Conservation (phyloP, 306 rosid genomes). For the Quercus suber region DNA sequence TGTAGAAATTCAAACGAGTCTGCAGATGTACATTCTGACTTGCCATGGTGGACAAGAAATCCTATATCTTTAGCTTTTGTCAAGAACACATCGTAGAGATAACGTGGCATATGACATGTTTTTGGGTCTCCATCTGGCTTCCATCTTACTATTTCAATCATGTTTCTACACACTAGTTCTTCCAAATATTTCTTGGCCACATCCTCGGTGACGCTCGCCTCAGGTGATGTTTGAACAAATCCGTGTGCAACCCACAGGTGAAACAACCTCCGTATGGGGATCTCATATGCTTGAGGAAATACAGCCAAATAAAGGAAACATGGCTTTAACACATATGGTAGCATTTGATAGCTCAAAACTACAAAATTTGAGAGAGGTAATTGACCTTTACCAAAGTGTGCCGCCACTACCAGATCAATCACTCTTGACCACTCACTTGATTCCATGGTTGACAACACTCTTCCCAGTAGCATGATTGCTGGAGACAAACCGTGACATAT, state of each 20-base stretch:
- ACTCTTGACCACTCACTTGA: background rate
- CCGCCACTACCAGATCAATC: no score
- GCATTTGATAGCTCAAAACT: background rate
- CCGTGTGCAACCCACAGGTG: conserved; percentile 15
- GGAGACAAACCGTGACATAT: conserved; percentile 1
- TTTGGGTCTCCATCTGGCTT: conserved; percentile 1
- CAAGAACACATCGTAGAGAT: background rate
- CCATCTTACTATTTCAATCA: background rate
- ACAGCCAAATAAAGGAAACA: conserved; percentile 14
- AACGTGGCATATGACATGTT: conserved; percentile 5
- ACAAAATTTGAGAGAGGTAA: background rate
- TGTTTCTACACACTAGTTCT: background rate
- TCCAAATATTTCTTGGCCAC: background rate
- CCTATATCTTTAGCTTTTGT: background rate
- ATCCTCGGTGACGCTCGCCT: background rate
- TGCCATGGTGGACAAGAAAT: background rate
- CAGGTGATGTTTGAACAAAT: background rate
- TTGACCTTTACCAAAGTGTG: background rate
- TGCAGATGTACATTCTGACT: background rate
- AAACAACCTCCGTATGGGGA: conserved; percentile 3
- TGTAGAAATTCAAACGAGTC: background rate
- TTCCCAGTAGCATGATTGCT: background rate
- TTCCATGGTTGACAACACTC: background rate
- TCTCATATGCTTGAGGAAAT: background rate
- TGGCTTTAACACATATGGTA: background rate